Base-by-base conservation (phyloP, 2,329 filamentous ascomycete genomes). In the Aspergillus clavatus region DNA sequence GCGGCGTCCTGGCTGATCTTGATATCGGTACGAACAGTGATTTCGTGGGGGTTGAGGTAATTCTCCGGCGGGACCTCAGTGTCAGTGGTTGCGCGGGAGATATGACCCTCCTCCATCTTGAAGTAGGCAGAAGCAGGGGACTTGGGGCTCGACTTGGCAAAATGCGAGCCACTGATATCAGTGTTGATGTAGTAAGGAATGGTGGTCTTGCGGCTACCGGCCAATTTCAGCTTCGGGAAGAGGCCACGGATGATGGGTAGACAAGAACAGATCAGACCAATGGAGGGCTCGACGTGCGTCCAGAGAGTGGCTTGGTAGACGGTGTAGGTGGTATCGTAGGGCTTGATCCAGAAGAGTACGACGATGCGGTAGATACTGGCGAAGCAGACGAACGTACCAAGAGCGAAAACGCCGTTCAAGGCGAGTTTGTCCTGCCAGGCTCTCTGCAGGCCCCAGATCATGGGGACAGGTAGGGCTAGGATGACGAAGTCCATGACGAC, bases 311-410 rank as follows among this genome's bases (percentile, higher is more conserved):
- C 58, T 45, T 63, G 52, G 46, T 65, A 63, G 28, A 66, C 61
- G 3, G 63, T 65, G 43, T 61, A 67, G 1, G 62, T 66, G 12
- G 58, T 54, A 33, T 67, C 63, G 1, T 24, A 14, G 0, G 52
- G 53, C 3, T 55, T 46, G 26, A 65, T 60, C 53, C 56, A 65
- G 46, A 63, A 65, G 12, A 67, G 59, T 0, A 64, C 62, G 28
- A 67, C 57, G 38, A 68, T 60, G 27, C 65, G 60, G 47, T 66
- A 63, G 40, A 67, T 62, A 37, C 61, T 65, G 3, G 63, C 63
- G 46, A 68, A 61, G 51, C 61, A 65, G 47, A 65, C 62, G 42
- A 65, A 63, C n/a, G 40, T 43, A 14, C 61, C 62, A 4, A 65
- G 47, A 0, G 62, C 62, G 14, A 33, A 58, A 38, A 65, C 62